These are phyloP conservation scores for Neoscytalidium dimidiatum DNA, from an alignment of 2,329 filamentous ascomycete genomes.

Conservation along the genomic window DNA sequence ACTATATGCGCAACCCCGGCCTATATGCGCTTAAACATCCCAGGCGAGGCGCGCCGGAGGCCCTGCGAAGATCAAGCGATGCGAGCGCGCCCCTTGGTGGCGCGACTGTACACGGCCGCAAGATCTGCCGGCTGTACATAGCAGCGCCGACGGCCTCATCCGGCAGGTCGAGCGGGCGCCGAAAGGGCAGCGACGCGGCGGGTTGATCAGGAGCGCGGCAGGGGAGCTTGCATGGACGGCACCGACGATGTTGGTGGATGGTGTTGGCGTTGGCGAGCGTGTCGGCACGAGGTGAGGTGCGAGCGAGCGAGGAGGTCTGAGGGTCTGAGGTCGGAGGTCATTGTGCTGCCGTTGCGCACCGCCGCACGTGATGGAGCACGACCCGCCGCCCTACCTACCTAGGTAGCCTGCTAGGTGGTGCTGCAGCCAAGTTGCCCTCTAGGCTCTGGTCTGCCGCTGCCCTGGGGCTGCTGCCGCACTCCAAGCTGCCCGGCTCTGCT, in stretches of 20 bases:
- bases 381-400: too few relatives aligned
- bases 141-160: constrained; percentile 5
- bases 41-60: constrained; percentile 22
- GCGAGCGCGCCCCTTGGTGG: constrained; percentile 16
- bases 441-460: background rate
- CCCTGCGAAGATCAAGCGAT: background rate
- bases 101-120: constrained; percentile 6
- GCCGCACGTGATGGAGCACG: background rate
- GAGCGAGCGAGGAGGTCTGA: background rate
- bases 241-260: background rate
- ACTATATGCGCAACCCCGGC: constrained; percentile 31
- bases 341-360: background rate
- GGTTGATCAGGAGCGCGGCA: constrained; percentile 13
- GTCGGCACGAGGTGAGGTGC: background rate
- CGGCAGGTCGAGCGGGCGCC: constrained; percentile 5
- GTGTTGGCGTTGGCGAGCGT: background rate
- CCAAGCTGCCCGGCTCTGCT: background rate
- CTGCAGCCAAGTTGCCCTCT: too few relatives aligned
- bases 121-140: constrained; percentile 16
- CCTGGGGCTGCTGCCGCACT: background rate
- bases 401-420: too few relatives aligned
- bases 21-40: constrained; percentile 42
- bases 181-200: constrained; percentile 2
- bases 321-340: too few relatives aligned
- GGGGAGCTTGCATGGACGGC: background rate